Conservation (phyloP, 495 filamentous ascomycete genomes). For the Coniosporium apollinis region DNA sequence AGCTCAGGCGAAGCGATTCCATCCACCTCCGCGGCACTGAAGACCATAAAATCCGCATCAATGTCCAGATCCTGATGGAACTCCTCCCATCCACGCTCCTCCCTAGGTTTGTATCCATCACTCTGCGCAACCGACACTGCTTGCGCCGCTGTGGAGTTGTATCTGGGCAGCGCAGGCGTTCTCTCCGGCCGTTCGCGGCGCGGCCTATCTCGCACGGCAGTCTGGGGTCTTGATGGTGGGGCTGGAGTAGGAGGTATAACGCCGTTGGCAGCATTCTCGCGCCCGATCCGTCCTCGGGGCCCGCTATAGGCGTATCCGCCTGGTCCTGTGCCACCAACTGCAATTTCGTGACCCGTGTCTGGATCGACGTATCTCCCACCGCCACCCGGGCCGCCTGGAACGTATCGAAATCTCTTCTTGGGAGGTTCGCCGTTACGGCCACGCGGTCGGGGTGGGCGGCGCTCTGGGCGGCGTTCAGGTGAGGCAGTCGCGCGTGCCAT, state of each 20-base stretch:
- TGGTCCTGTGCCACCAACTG: conserved; percentile 29
- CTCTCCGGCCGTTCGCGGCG: conserved; percentile 32
- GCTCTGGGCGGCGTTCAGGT: no score
- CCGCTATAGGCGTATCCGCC: conserved; percentile 29
- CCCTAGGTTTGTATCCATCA: conserved; percentile 90
- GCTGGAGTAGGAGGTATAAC: conserved; percentile 28
- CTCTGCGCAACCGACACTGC: conserved; percentile 71
- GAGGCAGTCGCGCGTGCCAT: no score
- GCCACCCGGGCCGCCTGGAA: conserved; percentile 25
- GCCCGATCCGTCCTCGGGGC: conserved; percentile 26
- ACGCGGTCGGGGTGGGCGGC: not conserved
- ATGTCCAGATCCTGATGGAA: conserved; percentile 92
- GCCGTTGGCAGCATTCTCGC: conserved; percentile 23
- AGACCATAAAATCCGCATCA: conserved; percentile 57
- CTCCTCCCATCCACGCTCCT: conserved; percentile 93
- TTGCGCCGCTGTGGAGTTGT: conserved; percentile 68
- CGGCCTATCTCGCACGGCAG: conserved; percentile 31
- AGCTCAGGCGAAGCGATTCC: conserved; percentile 28
- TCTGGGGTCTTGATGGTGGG: conserved; percentile 32
- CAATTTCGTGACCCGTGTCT: conserved; percentile 21
- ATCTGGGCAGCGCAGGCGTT: conserved; percentile 34
- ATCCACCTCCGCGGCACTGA: conserved; percentile 73
- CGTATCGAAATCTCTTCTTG: conserved; percentile 19
- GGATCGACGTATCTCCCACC: conserved; percentile 25
- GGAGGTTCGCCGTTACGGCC: not conserved